Percentiles rank a stretch among this genome's conserved stretches.
These are phyloP conservation scores for Botrytis fragariae DNA, from an alignment of 2,329 filamentous ascomycete species.

Conservation along the genomic window DNA sequence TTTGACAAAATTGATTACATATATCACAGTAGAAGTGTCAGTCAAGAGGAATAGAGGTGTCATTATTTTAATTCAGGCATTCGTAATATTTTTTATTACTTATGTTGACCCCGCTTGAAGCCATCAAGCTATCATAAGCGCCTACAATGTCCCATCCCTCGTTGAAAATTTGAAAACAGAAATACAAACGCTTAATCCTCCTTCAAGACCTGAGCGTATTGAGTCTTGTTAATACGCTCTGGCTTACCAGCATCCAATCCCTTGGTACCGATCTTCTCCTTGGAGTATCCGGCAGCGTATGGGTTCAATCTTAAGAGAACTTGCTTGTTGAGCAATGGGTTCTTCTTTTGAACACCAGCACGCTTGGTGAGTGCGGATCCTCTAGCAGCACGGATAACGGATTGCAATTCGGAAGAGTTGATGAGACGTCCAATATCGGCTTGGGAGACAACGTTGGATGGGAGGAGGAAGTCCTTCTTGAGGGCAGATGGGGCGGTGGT, in stretches of 20 bases:
- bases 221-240: slow-evolving; percentile 37
- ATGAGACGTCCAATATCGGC: slow-evolving; percentile 95
- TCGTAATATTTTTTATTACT: slow-evolving; percentile 21
- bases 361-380: slow-evolving; percentile 89
- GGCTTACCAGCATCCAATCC: slow-evolving; percentile 63
- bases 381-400: slow-evolving; percentile 87
- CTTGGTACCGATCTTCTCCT: slow-evolving; percentile 77
- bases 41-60: slow-evolving; percentile 1
- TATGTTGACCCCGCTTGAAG: slow-evolving; percentile 17
- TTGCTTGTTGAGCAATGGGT: slow-evolving; percentile 98
- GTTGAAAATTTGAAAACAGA: slow-evolving; percentile 23
- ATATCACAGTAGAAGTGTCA: neutral
- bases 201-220: slow-evolving; percentile 45
- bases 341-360: slow-evolving; percentile 96
- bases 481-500: slow-evolving; percentile 84
- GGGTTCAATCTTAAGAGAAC: slow-evolving; percentile 98
- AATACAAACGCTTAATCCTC: slow-evolving; percentile 46
- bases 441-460: slow-evolving; percentile 88
- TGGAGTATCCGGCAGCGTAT: slow-evolving; percentile 86
- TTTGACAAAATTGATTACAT: neutral
- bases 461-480: slow-evolving; percentile 99
- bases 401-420: slow-evolving; percentile 99
- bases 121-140: slow-evolving; percentile 20
- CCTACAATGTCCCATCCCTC: slow-evolving; percentile 22
- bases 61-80: slow-evolving; percentile 14